phyloP scores from a whole-genome alignment of 176 grass and related monocot species.

The Lolium rigidum region DNA sequence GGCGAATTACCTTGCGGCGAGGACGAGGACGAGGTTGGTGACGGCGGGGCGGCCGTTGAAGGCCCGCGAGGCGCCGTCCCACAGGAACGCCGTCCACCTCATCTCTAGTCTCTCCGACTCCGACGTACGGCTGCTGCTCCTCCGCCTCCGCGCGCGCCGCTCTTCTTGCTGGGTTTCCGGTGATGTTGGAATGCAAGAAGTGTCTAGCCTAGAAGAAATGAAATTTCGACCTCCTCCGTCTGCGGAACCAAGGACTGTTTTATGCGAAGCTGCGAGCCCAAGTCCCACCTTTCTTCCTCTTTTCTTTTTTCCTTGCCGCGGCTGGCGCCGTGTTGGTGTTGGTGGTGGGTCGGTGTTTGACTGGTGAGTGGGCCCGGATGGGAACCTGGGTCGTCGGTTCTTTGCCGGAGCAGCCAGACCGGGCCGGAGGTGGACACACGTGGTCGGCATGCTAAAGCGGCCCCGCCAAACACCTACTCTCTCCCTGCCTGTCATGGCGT shows the following conservation, averaged over 20 bases:
- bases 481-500: not conserved
- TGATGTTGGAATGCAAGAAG: slow-evolving; percentile 24
- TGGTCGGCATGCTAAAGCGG: slow-evolving; percentile 37
- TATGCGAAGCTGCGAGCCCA: not conserved
- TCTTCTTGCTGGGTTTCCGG: not conserved
- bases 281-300: slow-evolving; percentile 24
- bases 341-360: not conserved
- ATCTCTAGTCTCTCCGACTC: slow-evolving; percentile 8
- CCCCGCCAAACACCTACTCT: not conserved
- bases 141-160: too few relatives aligned
- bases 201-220: not conserved
- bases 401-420: not conserved
- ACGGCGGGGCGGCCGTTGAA: slow-evolving; percentile 50
- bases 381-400: slow-evolving; percentile 11
- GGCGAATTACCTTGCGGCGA: slow-evolving; percentile 63
- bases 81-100: slow-evolving; percentile 60
- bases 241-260: not conserved
- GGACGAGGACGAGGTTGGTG: slow-evolving; percentile 80
- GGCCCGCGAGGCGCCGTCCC: slow-evolving; percentile 48
- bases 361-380: not conserved
- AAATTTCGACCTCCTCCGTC: not conserved
- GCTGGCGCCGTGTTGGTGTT: slow-evolving; percentile 1
- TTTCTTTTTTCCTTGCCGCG: not conserved
- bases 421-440: slow-evolving; percentile 5
- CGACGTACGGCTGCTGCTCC: too few relatives aligned